Base-by-base conservation (phyloP, 441 rosid species). In the Erodium moschatum region DNA sequence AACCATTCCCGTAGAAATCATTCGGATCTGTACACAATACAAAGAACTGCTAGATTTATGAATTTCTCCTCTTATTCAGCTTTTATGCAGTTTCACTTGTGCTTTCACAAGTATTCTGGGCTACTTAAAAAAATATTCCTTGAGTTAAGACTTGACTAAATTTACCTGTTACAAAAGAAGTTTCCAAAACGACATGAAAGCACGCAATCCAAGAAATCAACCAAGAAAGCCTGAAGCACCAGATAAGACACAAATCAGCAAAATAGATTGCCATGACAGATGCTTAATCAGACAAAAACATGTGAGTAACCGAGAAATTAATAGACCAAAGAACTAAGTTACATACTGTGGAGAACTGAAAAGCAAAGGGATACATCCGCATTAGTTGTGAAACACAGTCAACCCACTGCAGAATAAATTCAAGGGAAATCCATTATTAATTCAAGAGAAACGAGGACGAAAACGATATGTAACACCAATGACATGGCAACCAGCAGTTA, bases 291-390 rank as follows among this genome's bases (percentile, higher is more conserved):
- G 58, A 50, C 20, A 35, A 35, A 50, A 5, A 1, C 18, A 50
- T 50, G 19, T 29, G 31, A 1, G 31, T 29, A 64, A 61, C 56
- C 10, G 21, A 72, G 73, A 58, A 66, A 72, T 58, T 44, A 18
- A 29, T n/a, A 50, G 20, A 52, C 27, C 8, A 46, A 66, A 70
- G 12, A 58, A 58, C 20, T 71, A 69, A 77, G 69, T 73, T 73
- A 86, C 87, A 75, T 90, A 95, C 99, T 79, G 89, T 77, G 72
- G 97, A 89, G 81, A 90, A 95, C 84, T 95, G 97, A 52, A 95
- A 95, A 65, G 99, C 96, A 78, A 84, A 87, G 11, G 99, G 98
- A 85, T 95, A 92, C 87, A 95, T 90, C 74, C 99, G 85, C 82
- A 86, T 69, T 67, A 95, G 72, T 73, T 95, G 99, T 0, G 98